Evolutionary conservation across 139 green algal genomes (phyloP).

Genomic region (Mesotaenium endlicherianum): DNA sequence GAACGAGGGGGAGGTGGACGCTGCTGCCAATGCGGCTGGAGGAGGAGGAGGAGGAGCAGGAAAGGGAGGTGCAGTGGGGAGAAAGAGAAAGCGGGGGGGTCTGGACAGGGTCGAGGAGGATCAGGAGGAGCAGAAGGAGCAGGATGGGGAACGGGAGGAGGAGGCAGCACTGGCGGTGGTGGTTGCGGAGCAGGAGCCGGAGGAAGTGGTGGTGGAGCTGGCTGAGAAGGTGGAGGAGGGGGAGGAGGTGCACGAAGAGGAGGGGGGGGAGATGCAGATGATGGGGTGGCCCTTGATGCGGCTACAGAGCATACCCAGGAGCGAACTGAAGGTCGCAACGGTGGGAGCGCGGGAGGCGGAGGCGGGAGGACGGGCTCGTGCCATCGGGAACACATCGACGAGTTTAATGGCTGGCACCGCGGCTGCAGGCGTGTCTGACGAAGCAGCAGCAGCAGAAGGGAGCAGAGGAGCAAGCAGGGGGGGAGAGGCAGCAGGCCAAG

Average conservation of each 20-base stretch:
- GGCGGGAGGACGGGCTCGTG: background rate
- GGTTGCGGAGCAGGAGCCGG: background rate
- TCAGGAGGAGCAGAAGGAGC: background rate
- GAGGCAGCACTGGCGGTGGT: background rate
- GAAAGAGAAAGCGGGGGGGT: background rate
- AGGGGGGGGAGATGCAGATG: background rate
- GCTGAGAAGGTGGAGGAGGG: background rate
- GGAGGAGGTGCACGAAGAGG: background rate
- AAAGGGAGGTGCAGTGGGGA: background rate
- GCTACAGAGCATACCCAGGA: background rate
- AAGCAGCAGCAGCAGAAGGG: too few species aligned
- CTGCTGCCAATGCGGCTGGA: background rate
- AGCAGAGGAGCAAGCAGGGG: too few species aligned
- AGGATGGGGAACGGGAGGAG: background rate
- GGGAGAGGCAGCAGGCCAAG: too few species aligned
- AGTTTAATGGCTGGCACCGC: too few species aligned
- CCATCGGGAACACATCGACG: too few species aligned
- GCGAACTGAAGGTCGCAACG: background rate
- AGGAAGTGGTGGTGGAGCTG: background rate
- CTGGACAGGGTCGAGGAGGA: background rate
- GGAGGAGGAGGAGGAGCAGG: background rate
- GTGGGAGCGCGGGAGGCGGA: background rate
- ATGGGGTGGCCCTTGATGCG: too few species aligned
- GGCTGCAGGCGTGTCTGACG: too few species aligned
- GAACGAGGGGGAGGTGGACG: background rate